Conservation (phyloP, 2,329 filamentous ascomycete species). For the Aspergillus versicolor region DNA sequence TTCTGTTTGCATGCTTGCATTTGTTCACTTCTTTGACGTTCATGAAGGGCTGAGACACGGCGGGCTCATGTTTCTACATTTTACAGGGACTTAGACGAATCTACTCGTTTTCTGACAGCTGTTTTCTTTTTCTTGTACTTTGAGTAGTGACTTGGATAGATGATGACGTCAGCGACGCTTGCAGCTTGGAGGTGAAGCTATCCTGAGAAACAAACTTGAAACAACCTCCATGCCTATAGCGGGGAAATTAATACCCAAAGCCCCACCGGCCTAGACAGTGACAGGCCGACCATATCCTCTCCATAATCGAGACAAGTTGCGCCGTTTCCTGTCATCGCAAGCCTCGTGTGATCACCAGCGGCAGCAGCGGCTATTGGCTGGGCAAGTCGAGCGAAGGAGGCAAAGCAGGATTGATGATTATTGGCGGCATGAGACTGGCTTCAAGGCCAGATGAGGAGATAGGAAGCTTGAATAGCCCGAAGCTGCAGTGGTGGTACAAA, state of each 20-base stretch:
- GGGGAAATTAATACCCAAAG: not conserved
- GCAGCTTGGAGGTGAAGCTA: not conserved
- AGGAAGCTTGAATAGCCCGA: not conserved
- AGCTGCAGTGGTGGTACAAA: not conserved
- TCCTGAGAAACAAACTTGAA: not conserved
- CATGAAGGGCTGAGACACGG: not conserved
- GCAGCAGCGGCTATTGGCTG: slow-evolving; percentile 9
- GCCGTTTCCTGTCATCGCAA: not conserved
- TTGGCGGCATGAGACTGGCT: not conserved
- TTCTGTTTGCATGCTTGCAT: not conserved
- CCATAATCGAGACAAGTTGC: not conserved
- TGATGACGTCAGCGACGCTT: not conserved
- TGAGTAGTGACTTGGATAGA: not conserved
- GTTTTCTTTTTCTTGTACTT: not conserved
- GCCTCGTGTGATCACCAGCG: slow-evolving; percentile 2
- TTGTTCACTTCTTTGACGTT: not conserved
- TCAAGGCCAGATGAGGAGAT: not conserved
- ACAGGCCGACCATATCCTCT: not conserved
- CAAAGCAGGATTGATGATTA: not conserved
- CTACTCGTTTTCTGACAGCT: not conserved
- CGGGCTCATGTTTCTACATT: not conserved
- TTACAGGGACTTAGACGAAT: slow-evolving; percentile 5
- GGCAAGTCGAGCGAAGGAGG: not conserved
- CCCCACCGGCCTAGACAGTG: not conserved
- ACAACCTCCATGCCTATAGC: not conserved